A percentile compares a stretch with the other conserved stretches of the same genome.
phyloP scores from a whole-genome alignment of 805 yeast species.

The Candida boidinii region DNA sequence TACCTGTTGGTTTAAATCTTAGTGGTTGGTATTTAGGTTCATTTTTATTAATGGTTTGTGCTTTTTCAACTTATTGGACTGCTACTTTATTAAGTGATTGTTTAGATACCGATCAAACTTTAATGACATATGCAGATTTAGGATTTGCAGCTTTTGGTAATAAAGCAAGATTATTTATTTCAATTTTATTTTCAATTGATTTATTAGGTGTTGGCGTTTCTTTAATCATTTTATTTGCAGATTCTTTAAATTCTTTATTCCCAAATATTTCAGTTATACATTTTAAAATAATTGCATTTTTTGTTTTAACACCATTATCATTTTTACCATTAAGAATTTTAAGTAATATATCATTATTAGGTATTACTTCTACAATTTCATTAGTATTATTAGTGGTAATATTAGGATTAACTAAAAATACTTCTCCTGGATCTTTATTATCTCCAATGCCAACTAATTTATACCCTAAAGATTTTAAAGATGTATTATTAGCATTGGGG shows the following conservation, averaged over 20 bases:
- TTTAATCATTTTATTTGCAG: constrained; percentile 74
- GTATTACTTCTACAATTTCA: constrained; percentile 46
- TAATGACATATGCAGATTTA: constrained; percentile 82
- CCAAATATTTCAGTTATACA: constrained; percentile 42
- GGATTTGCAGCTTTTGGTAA: constrained; percentile 83
- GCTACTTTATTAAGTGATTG: constrained; percentile 68
- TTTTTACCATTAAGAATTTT: constrained; percentile 49
- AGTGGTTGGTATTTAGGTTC: constrained; percentile 65
- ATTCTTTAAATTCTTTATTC: constrained; percentile 65
- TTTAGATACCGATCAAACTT: constrained; percentile 70
- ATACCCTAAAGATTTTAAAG: constrained; percentile 29
- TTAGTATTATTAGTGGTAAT: constrained; percentile 35
- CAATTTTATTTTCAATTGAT: constrained; percentile 68
- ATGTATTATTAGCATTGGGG: constrained; percentile 45
- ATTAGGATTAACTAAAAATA: constrained; percentile 35
- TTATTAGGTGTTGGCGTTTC: constrained; percentile 78
- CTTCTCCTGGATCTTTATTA: constrained; percentile 48
- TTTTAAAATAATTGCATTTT: constrained; percentile 61
- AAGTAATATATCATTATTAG: constrained; percentile 46
- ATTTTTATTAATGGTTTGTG: constrained; percentile 49
- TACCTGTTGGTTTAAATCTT: constrained; percentile 55
- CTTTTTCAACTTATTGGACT: constrained; percentile 63
- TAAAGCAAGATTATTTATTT: constrained; percentile 63
- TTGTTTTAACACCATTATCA: constrained; percentile 73
- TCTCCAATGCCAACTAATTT: constrained; percentile 34